Base-by-base conservation (phyloP, 371 early-diverging fungal species). In the Mortierella sp. region DNA sequence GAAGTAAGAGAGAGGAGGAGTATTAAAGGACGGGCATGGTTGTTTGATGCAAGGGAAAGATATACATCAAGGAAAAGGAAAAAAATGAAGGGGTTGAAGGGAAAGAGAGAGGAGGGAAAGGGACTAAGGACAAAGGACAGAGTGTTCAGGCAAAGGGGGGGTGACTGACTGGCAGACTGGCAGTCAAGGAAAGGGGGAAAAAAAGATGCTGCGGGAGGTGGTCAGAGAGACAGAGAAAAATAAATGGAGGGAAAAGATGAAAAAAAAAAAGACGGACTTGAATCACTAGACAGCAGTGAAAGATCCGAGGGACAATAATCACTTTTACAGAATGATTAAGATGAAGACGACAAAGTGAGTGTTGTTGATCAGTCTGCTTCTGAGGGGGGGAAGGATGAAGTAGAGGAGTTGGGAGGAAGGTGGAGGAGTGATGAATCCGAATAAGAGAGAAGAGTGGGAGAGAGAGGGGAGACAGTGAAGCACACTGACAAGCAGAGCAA, bases 221-320 rank as follows among this genome's bases (percentile, higher is more conserved):
- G n/a, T 16, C 14, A 16, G n/a, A 24, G 27, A n/a, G 24, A 7
- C 14, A 27, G 3, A 8, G n/a, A 11, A 27, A 56, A n/a, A n/a
- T 8, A 11, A n/a, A 24, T 7, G 68, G 24, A 58, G 41, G 51
- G 54, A 75, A 72, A 75, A 72, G 32, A 38, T n/a, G 58, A 7
- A 56, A 38, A 35, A 58, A 7, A 56, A 32, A 51, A 41, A 18
- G 68, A 76, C 56, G 72, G 49, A 24, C 56, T 51, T 54, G 32
- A 35, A 18, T 27, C 46, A 76, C 55, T 75, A 58, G 71, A 70
- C 46, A 73, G 68, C 48, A 12, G 24, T 29, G 24, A 70, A 44
- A 73, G 80, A 79, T 80, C 75, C 76, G 77, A 74, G 70, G 75
- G 77, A 60, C 73, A 71, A 74, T 38, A 68, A 79, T 79, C 75